Evolutionary conservation across 1,139 yeast species (phyloP).

Genomic region (Geotrichum carabidarum): DNA sequence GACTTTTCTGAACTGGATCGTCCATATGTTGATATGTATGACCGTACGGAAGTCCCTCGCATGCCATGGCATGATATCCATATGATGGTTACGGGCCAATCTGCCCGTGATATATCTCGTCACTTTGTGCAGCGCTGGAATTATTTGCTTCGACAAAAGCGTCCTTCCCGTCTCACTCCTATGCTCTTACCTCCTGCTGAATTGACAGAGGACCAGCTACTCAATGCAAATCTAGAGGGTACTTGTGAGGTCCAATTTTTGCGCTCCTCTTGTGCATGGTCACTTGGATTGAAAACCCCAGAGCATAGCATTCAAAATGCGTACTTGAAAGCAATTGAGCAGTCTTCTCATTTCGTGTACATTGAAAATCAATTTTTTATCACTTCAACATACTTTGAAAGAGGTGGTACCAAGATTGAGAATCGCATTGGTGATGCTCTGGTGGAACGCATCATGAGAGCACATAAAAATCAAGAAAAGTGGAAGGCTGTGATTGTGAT

Average conservation of each 20-base stretch:
- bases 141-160: conserved; percentile 79
- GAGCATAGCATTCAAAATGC: conserved; percentile 94
- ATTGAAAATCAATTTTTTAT: conserved; percentile 93
- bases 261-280: conserved; percentile 90
- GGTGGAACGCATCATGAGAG: conserved; percentile 87
- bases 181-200: conserved; percentile 89
- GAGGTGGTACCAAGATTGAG: conserved; percentile 64
- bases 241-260: conserved; percentile 88
- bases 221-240: conserved; percentile 61
- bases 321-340: conserved; percentile 80
- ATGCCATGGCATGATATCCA: conserved; percentile 99
- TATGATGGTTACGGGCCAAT: conserved; percentile 92
- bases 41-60: conserved; percentile 72
- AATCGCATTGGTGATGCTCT: conserved; percentile 94
- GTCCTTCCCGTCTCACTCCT: conserved; percentile 93
- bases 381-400: conserved; percentile 76
- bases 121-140: conserved; percentile 99
- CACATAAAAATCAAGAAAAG: conserved; percentile 64
- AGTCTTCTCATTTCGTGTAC: conserved; percentile 87
- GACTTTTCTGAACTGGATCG: conserved; percentile 77
- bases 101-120: conserved; percentile 86
- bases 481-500: conserved; percentile 92
- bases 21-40: conserved; percentile 91
- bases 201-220: conserved; percentile 65
- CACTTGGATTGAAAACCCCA: conserved; percentile 74